Base-by-base conservation (phyloP, 2,329 filamentous ascomycete genomes). In the Fusarium sp. region DNA sequence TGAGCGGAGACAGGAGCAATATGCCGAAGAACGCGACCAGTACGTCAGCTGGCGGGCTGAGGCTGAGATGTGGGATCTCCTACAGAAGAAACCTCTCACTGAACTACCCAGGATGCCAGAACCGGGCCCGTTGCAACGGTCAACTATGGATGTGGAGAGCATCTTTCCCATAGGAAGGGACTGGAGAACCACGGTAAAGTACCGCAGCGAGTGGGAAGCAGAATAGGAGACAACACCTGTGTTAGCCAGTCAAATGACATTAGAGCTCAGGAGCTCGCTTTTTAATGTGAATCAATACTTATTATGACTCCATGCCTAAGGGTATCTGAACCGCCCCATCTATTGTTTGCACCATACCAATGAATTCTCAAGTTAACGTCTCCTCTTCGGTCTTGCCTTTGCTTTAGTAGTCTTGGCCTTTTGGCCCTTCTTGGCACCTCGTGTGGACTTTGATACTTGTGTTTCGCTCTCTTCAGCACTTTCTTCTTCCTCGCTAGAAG, bases 181-280 rank as follows among this genome's bases (percentile, higher is more conserved):
- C 48, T 87, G 86, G 85, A 80, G 82, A 52, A 77, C 76, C 12
- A 79, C 74, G 58, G 69, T 83, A 33, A 74, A 76, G 15, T 84
- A 81, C 56, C 76, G 76, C 37, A 81, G 80, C 60, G 82, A 85
- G 58, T 87, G 86, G 86, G 85, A 87, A 70, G 76, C 42, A 23
- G 48, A 63, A 42, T 49, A 60, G 35, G 27, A 31, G 21, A 23
- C 27, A 27, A 63, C n/a, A 42, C 21, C 29, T 38, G 27, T 21
- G 16, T 18, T 37, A 19, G 35, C 29, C 23, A 46, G 23, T 31
- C n/a, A 37, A 25, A 41, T 21, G 38, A 12, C 38, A 54, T 41
- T 16, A n/a, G 31, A 21, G 19, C 39, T 46, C 41, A 25, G 23
- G 48, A 42, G 31, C 38, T 45, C 31, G 44, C 15, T 54, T 23